These are phyloP conservation scores for Striga asiatica DNA, from an alignment of 257 asterid genomes.

Conservation along the genomic window DNA sequence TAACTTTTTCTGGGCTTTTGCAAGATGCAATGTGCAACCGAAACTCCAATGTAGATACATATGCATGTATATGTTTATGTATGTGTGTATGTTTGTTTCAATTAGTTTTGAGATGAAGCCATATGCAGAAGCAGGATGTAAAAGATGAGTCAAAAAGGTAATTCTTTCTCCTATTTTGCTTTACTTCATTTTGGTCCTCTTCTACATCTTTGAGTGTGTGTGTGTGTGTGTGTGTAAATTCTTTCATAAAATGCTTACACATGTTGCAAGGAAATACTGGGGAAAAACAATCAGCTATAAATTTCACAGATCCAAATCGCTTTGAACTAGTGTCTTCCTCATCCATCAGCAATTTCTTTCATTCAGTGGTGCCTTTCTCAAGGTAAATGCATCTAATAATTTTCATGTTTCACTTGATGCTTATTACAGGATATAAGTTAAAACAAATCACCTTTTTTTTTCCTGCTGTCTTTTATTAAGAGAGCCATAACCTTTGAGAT, in stretches of 20 bases:
- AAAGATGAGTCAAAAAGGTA: slow-evolving; percentile 6
- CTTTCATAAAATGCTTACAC: too few species aligned
- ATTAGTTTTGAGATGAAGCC: slow-evolving; percentile 6
- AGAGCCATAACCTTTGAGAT: neutral
- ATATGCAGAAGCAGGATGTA: neutral
- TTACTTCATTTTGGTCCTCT: neutral
- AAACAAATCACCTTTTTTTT: neutral
- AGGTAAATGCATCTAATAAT: neutral
- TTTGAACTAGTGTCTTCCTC: neutral
- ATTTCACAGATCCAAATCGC: neutral
- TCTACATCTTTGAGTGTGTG: neutral
- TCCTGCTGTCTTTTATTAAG: neutral
- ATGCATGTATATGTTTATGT: slow-evolving; percentile 8
- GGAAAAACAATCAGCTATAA: neutral
- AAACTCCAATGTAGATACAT: neutral
- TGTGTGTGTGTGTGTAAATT: neutral
- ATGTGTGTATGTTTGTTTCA: neutral
- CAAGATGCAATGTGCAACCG: neutral
- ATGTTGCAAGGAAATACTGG: neutral
- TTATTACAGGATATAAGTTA: neutral
- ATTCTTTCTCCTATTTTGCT: neutral
- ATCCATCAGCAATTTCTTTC: neutral
- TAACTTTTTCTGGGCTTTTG: neutral
- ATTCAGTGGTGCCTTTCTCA: neutral
- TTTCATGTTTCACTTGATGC: neutral